phyloP scores from a whole-genome alignment of 352 stramenopile genomes.

The Pythium scleroteichum region DNA sequence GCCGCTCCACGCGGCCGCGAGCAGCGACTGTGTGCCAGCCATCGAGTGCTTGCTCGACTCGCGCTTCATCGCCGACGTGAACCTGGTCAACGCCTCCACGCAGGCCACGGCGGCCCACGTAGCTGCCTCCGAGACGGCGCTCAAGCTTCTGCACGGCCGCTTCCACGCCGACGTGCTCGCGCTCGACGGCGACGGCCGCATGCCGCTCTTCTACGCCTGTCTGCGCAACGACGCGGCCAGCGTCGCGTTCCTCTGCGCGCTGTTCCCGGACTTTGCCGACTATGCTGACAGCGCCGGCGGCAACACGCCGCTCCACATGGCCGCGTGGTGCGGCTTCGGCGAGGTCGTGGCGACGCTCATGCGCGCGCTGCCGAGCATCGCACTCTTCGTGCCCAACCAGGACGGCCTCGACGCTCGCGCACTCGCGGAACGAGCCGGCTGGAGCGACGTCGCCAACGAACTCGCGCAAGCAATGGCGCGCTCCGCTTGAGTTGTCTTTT shows the following conservation, averaged over 20 bases:
- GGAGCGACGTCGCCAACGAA: constrained; percentile 6
- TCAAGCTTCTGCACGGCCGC: constrained; percentile 41
- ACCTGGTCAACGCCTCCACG: constrained; percentile 42
- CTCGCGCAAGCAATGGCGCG: constrained; percentile 7
- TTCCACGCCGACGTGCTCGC: constrained; percentile 54
- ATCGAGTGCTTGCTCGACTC: constrained; percentile 44
- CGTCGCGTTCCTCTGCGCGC: constrained; percentile 49
- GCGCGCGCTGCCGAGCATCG: constrained; percentile 40
- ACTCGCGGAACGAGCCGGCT: constrained; percentile 39
- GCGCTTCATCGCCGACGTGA: constrained; percentile 35
- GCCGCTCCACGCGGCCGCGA: constrained; percentile 57
- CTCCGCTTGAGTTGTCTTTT: no score
- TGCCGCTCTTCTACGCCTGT: constrained; percentile 66
- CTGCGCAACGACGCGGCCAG: constrained; percentile 49
- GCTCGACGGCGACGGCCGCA: constrained; percentile 52
- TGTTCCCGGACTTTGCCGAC: constrained; percentile 66
- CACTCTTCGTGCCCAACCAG: constrained; percentile 56
- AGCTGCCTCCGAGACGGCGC: constrained; percentile 34
- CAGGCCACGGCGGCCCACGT: constrained; percentile 47
- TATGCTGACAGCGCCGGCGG: constrained; percentile 56
- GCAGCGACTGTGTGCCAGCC: constrained; percentile 34
- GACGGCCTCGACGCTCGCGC: constrained; percentile 47
- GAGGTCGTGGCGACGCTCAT: constrained; percentile 39
- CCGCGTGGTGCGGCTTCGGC: constrained; percentile 43
- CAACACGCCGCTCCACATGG: constrained; percentile 70